Conservation (phyloP, 805 yeast species). For the Kuraishia cidri region DNA sequence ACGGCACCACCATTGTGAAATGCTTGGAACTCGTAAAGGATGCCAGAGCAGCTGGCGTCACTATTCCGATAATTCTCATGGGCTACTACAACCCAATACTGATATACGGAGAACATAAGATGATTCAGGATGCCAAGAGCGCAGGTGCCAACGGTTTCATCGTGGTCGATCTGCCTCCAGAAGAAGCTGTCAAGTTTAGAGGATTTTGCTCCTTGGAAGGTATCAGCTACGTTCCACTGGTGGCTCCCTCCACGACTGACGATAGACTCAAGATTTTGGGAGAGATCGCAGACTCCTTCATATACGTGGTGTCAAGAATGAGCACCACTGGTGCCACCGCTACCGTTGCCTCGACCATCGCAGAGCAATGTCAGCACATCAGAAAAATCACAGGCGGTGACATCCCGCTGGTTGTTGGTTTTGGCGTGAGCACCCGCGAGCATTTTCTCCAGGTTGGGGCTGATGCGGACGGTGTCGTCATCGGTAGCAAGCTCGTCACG, state of each 20-base stretch:
- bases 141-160: slow-evolving; percentile 96
- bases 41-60: slow-evolving; percentile 79
- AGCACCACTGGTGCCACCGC: slow-evolving; percentile 92
- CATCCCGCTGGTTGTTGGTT: slow-evolving; percentile 90
- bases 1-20: slow-evolving; percentile 66
- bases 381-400: slow-evolving; percentile 64
- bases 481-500: slow-evolving; percentile 80
- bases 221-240: slow-evolving; percentile 82
- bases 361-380: slow-evolving; percentile 64
- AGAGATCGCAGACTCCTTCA: slow-evolving; percentile 87
- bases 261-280: slow-evolving; percentile 74
- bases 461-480: slow-evolving; percentile 90
- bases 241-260: slow-evolving; percentile 95
- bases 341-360: slow-evolving; percentile 52
- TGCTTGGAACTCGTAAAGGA: slow-evolving; percentile 62
- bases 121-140: slow-evolving; percentile 66
- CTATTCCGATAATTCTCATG: slow-evolving; percentile 87
- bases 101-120: slow-evolving; percentile 79
- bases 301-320: slow-evolving; percentile 96
- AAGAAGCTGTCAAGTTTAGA: slow-evolving; percentile 89
- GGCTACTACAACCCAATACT: slow-evolving; percentile 96
- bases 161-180: slow-evolving; percentile 95
- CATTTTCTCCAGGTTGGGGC: slow-evolving; percentile 76
- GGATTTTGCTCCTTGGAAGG: slow-evolving; percentile 57
- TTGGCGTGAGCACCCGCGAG: slow-evolving; percentile 92